Evolutionary conservation across 225 moss, liverwort and hornwort species (phyloP).

Genomic region (Marchantia polymorpha): DNA sequence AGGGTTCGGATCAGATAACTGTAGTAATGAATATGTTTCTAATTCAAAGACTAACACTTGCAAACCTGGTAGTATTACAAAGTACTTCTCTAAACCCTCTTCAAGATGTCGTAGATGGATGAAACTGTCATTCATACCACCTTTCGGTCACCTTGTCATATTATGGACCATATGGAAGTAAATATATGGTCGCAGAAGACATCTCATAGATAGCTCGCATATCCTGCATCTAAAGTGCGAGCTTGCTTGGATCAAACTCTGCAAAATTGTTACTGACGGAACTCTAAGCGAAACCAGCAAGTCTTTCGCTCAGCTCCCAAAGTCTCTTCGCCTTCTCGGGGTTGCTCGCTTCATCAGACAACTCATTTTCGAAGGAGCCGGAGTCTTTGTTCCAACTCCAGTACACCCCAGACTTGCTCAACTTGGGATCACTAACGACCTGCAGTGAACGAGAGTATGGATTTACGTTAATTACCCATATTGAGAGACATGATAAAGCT

Average conservation of each 20-base stretch:
- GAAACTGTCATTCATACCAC: background rate
- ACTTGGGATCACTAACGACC: conserved; percentile 75
- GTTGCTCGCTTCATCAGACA: conserved; percentile 91
- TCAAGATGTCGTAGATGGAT: background rate
- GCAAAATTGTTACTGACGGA: conserved; percentile 16
- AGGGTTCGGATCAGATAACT: background rate
- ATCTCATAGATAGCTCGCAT: background rate
- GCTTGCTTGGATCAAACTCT: background rate
- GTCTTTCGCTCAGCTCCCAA: conserved; percentile 86
- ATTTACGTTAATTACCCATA: background rate
- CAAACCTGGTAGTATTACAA: background rate
- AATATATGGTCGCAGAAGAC: background rate
- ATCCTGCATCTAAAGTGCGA: background rate
- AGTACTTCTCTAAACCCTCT: background rate
- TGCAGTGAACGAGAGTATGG: conserved; percentile 21
- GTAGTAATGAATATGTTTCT: background rate
- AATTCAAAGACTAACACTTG: background rate
- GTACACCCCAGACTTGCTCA: conserved; percentile 94
- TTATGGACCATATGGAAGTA: background rate
- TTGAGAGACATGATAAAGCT: too few relatives aligned
- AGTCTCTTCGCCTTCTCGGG: conserved; percentile 84
- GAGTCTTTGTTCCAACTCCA: conserved; percentile 98
- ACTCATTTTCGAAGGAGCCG: conserved; percentile 86
- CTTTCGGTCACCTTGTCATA: background rate
- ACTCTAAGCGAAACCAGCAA: conserved; percentile 47